Conservation (phyloP, 1,284 basidiomycete genomes). For the Ceratobasidium sp. region DNA sequence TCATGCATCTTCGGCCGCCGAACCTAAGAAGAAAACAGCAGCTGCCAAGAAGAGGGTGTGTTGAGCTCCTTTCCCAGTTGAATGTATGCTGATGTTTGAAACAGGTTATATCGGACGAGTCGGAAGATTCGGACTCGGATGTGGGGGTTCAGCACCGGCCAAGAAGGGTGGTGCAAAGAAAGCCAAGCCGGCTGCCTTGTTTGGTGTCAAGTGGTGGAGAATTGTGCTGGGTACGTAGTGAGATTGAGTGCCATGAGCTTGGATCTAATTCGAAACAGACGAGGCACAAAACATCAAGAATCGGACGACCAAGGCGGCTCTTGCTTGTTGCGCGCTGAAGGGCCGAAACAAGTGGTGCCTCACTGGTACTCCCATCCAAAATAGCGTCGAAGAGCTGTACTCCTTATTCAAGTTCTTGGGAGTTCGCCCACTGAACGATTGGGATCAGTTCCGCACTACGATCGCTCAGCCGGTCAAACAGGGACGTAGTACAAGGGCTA, state of each 20-base stretch:
- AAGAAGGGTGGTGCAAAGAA: slow-evolving; percentile 42
- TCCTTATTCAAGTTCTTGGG: slow-evolving; percentile 90
- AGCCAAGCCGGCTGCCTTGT: slow-evolving; percentile 61
- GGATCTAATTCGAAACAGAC: slow-evolving; percentile 59
- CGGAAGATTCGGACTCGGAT: slow-evolving; percentile 39
- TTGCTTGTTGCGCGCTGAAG: slow-evolving; percentile 80
- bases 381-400: slow-evolving; percentile 89
- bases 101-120: slow-evolving; percentile 44
- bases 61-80: slow-evolving; percentile 54
- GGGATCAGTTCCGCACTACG: slow-evolving; percentile 77
- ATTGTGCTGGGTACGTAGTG: slow-evolving; percentile 74
- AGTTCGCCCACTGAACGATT: slow-evolving; percentile 83
- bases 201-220: slow-evolving; percentile 82
- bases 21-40: slow-evolving; percentile 53
- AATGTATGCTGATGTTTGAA: slow-evolving; percentile 53
- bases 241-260: neutral
- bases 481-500: slow-evolving; percentile 72
- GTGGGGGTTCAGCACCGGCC: slow-evolving; percentile 7
- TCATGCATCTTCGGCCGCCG: slow-evolving; percentile 51
- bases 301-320: slow-evolving; percentile 78
- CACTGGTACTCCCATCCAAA: slow-evolving; percentile 93
- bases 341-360: slow-evolving; percentile 88
- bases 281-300: slow-evolving; percentile 99
- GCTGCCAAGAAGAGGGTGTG: slow-evolving; percentile 50
- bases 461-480: slow-evolving; percentile 83